These are phyloP conservation scores for Candida odintsovae DNA, from an alignment of 805 yeast genomes.

Conservation along the genomic window DNA sequence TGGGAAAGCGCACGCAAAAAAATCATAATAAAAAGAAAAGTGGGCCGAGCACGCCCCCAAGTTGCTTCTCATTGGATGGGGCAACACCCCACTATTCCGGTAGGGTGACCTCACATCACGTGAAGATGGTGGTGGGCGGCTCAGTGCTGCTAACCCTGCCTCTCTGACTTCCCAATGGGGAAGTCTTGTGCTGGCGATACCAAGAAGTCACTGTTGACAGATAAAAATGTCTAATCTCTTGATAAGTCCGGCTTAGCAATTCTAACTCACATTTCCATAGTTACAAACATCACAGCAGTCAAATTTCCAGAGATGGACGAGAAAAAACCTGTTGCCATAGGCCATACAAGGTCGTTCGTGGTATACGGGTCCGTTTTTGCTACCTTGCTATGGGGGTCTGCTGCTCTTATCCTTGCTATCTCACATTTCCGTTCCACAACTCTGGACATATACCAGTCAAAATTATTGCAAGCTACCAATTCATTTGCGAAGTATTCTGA, in stretches of 20 bases:
- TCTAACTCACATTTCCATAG: neutral
- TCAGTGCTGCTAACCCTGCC: neutral
- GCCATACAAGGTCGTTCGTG: slow-evolving; percentile 5
- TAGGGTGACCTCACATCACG: neutral
- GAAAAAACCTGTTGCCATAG: neutral
- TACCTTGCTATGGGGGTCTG: slow-evolving; percentile 11
- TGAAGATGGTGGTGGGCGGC: neutral
- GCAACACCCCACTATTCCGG: neutral
- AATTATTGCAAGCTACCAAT: slow-evolving; percentile 4
- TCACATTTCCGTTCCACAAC: slow-evolving; percentile 7
- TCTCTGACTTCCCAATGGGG: neutral
- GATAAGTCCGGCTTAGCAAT: no score
- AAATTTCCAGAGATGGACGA: neutral
- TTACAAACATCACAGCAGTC: neutral
- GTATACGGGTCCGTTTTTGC: slow-evolving; percentile 4
- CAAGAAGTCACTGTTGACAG: neutral
- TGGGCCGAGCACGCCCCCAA: neutral
- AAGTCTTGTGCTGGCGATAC: neutral
- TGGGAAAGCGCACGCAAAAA: neutral
- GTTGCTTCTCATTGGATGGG: neutral
- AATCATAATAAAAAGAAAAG: neutral
- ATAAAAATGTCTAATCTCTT: no score
- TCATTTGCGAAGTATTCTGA: neutral
- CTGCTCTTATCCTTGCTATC: slow-evolving; percentile 5
- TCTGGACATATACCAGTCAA: slow-evolving; percentile 3